A percentile compares a stretch with the other conserved stretches of the same genome.
These are phyloP conservation scores for Gracilariopsis chorda DNA, from an alignment of 23 red algal genomes.

Conservation along the genomic window DNA sequence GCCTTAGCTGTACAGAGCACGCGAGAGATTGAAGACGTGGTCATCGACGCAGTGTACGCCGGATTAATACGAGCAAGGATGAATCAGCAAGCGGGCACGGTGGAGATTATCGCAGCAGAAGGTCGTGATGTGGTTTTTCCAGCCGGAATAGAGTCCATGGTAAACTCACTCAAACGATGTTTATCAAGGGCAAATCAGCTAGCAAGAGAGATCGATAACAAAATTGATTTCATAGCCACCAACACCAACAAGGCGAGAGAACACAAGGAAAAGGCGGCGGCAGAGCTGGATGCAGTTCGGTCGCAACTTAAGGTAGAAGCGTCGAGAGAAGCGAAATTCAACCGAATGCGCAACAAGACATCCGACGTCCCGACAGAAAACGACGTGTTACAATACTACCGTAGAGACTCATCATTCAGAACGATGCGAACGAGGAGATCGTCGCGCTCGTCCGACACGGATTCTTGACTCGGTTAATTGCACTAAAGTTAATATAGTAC, in stretches of 20 bases:
- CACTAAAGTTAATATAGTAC: too few species aligned
- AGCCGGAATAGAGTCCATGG: conserved; percentile 11
- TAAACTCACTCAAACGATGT: not conserved
- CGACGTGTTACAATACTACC: not conserved
- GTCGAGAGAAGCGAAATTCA: not conserved
- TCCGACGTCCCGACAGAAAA: not conserved
- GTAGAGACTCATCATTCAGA: not conserved
- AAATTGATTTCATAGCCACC: conserved; percentile 22
- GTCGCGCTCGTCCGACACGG: not conserved
- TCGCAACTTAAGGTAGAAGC: not conserved
- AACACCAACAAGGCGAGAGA: not conserved
- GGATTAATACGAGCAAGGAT: conserved; percentile 46
- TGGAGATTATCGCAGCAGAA: conserved; percentile 13
- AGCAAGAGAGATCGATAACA: conserved; percentile 21
- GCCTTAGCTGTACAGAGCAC: not conserved
- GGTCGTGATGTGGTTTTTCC: conserved; percentile 23
- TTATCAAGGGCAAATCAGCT: not conserved
- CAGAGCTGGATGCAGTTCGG: not conserved
- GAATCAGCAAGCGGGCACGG: conserved; percentile 31
- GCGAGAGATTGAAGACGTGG: conserved; percentile 36
- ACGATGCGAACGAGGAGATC: not conserved
- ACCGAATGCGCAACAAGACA: not conserved
- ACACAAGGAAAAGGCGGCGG: not conserved
- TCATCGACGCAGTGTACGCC: conserved; percentile 39
- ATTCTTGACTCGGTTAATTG: too few species aligned